Conservation (phyloP, 2,329 filamentous ascomycete genomes). For the Fusarium gaditjirri region DNA sequence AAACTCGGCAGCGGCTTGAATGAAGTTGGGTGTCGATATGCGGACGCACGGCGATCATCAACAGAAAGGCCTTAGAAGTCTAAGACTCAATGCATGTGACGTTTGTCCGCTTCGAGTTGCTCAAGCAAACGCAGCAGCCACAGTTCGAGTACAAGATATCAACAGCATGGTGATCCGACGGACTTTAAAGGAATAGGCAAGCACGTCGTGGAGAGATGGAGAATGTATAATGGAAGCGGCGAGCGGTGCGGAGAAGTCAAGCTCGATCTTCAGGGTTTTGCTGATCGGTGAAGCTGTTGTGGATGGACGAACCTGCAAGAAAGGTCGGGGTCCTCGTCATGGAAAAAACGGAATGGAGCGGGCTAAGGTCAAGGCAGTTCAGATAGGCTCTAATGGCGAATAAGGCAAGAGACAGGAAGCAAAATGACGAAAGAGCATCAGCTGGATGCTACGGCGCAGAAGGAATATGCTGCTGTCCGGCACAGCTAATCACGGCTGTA, state of each 20-base stretch:
- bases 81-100: conserved; percentile 25
- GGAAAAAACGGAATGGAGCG: conserved; percentile 16
- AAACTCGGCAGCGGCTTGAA: background rate
- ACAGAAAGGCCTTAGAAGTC: background rate
- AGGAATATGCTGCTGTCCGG: conserved; percentile 28
- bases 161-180: conserved; percentile 36
- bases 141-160: conserved; percentile 21
- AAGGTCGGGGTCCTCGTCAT: conserved; percentile 1
- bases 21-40: conserved; percentile 1
- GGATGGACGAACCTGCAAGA: conserved; percentile 16
- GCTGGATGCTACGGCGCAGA: conserved; percentile 30
- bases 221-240: conserved; percentile 21
- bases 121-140: conserved; percentile 25
- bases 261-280: conserved; percentile 42
- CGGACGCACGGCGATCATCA: background rate
- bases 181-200: conserved; percentile 18
- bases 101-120: conserved; percentile 17
- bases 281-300: conserved; percentile 37
- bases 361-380: conserved; percentile 3
- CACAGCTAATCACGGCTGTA: conserved; percentile 38
- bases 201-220: conserved; percentile 16
- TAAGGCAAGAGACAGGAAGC: conserved; percentile 20
- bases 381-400: conserved; percentile 6
- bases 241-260: conserved; percentile 19
- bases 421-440: conserved; percentile 35